A percentile compares a stretch with the other conserved stretches of the same genome.
Conservation (phyloP, 148 eudicot genomes). For the Bassia scoparia region DNA sequence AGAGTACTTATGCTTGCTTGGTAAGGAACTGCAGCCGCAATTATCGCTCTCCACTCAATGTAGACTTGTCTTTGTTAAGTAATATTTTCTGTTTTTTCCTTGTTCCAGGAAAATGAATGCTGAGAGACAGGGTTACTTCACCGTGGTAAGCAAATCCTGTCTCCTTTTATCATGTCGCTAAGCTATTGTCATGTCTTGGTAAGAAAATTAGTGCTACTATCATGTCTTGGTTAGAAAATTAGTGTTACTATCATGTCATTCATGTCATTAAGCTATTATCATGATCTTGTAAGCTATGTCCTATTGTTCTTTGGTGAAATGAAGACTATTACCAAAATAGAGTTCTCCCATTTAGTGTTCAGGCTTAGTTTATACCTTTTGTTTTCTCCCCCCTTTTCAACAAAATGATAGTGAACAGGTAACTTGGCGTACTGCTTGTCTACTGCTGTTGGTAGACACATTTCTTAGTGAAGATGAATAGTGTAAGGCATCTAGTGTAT, state of each 20-base stretch:
- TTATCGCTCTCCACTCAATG: neutral
- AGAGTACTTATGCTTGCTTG: slow-evolving; percentile 95
- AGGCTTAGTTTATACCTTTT: neutral
- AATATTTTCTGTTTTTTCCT: neutral
- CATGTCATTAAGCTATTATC: too few species aligned
- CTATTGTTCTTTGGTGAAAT: too few species aligned
- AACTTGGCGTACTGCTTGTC: neutral
- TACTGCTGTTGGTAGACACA: neutral
- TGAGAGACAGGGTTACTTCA: slow-evolving; percentile 84
- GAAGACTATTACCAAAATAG: too few species aligned
- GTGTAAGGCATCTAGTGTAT: too few species aligned
- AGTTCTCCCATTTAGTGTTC: neutral
- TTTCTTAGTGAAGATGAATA: too few species aligned
- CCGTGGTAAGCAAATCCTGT: slow-evolving; percentile 76
- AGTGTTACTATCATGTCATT: too few species aligned
- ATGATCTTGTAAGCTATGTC: too few species aligned
- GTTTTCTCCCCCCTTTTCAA: neutral
- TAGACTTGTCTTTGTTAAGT: slow-evolving; percentile 5
- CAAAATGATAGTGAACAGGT: neutral
- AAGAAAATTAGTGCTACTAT: too few species aligned
- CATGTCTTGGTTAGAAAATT: too few species aligned
- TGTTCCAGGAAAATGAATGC: slow-evolving; percentile 86
- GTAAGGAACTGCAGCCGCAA: slow-evolving; percentile 32
- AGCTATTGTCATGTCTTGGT: too few species aligned
- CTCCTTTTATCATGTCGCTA: too few species aligned